Evolutionary conservation across 768 basidiomycete genomes (phyloP), one percentile per base, ranked within the genome.

Genomic region (Suillus brevipes): DNA sequence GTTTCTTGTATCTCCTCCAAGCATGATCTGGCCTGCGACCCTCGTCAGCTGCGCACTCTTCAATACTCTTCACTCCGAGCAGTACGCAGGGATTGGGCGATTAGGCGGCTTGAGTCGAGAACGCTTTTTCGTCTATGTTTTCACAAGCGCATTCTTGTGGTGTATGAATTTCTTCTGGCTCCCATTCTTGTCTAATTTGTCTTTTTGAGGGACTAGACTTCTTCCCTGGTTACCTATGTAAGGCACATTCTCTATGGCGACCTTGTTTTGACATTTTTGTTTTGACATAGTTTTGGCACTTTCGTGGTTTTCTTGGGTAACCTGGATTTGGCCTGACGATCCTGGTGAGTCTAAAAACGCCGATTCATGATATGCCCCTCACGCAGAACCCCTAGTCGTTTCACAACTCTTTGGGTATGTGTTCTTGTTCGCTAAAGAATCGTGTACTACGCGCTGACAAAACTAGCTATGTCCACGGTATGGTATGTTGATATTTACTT

Each of bases 21-120:
- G 74, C 38, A 76, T 80, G 90, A 89, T 93, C 73, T 94, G 92
- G 92, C 92, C 92, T 0, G 77, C 80, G 25, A 88, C 90, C 65
- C 82, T 94, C 25, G 89, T 92, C 49, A 87, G 83, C 16, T 92
- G 91, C 68, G 89, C 90, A 2, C 71, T 85, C 40, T 91, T 92
- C 78, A 92, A 92, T 69, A 92, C 91, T 1, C 80, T 92, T 0
- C 92, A 94, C 75, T 87, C 87, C 0, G 84, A 87, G 61, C 77
- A 83, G 62, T 90, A 90, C 67, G 80, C 86, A 4, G 90, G 90
- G 55, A 82, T 84, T 20, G 88, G 89, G 16, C 81, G 76, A 36
- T 81, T 83, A 45, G 84, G 85, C 3, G 90, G 90, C 43, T 78
- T 94, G 52, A 86, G 84, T 66, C 86, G 94, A 62, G 89, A 91